phyloP scores from a whole-genome alignment of 2,329 filamentous ascomycete species.

The Helotiales sp. region DNA sequence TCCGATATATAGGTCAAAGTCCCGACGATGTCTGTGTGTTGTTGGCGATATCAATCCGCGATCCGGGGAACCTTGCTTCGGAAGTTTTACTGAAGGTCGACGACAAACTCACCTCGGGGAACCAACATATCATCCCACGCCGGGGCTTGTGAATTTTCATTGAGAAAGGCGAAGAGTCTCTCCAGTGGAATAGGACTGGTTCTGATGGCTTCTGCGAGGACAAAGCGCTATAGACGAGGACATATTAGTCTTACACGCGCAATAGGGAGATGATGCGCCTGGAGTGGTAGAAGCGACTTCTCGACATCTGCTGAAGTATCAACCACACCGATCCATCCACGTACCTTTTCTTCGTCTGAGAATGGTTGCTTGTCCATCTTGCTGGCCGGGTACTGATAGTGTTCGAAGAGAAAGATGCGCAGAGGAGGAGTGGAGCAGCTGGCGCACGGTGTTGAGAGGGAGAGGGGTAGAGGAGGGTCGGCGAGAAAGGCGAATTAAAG shows the following conservation, averaged over 20 bases:
- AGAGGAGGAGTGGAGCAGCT: slow-evolving; percentile 14
- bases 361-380: slow-evolving; percentile 38
- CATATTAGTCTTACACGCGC: slow-evolving; percentile 36
- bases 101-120: slow-evolving; percentile 50
- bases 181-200: slow-evolving; percentile 49
- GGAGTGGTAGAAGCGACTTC: slow-evolving; percentile 26
- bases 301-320: background rate
- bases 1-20: slow-evolving; percentile 23
- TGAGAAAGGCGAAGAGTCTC: slow-evolving; percentile 49
- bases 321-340: slow-evolving; percentile 23
- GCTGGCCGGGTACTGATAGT: slow-evolving; percentile 5
- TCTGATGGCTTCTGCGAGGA: slow-evolving; percentile 59
- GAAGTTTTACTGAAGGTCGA: slow-evolving; percentile 23
- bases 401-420: background rate
- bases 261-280: slow-evolving; percentile 26
- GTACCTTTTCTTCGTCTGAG: slow-evolving; percentile 42
- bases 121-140: slow-evolving; percentile 55
- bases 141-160: slow-evolving; percentile 49
- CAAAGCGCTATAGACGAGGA: slow-evolving; percentile 42
- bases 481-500: slow-evolving; percentile 32
- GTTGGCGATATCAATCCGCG: slow-evolving; percentile 19
- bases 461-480: slow-evolving; percentile 28
- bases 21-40: slow-evolving; percentile 30
- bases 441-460: slow-evolving; percentile 24
- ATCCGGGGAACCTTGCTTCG: slow-evolving; percentile 28